Base-by-base conservation (phyloP, 2,329 filamentous ascomycete genomes). In the Aspergillus fructus region DNA sequence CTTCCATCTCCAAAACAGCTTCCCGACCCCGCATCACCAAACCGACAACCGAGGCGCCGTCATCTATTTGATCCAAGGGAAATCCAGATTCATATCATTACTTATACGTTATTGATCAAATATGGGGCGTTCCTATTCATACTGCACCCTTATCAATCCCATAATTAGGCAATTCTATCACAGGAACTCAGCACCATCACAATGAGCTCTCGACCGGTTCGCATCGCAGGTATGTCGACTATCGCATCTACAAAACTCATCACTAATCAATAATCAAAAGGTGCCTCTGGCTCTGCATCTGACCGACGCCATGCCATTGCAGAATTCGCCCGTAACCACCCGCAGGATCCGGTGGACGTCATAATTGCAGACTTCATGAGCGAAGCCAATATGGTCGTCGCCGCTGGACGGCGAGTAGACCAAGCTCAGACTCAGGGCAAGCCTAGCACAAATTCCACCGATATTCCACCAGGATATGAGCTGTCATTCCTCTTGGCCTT, bases 361-460 rank as follows among this genome's bases (percentile, higher is more conserved):
- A 77, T 79, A 46, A 78, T 78, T 50, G 74, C 75, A 4, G 77
- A 80, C 61, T 79, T 77, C 66, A 78, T 80, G 73, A 76, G 75
- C 56, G 78, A 80, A 58, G 76, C 78, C 60, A 85, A 84, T 66
- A 83, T 85, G 74, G 79, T 81, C 21, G 70, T 69, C 9, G 61
- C 56, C 11, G 64, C 64, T n/a, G 63, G 59, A 34, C 59, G 78
- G 68, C 67, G 73, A 60, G 55, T 78, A 63, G 56, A 81, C 62
- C 67, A 73, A 52, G 64, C 71, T 5, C 59, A 66, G 45, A 51
- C 59, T n/a, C 58, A 52, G 17, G 24, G 24, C n/a, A 46, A 42
- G 7, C 41, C 40, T 5, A 42, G 8, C 13, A 55, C 63, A 34
- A 49, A 34, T 7, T 27, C 59, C 3, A 37, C 60, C 13, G 65